Evolutionary conservation across 495 filamentous ascomycete species (phyloP), one percentile per base, ranked within the genome.

Genomic region (Hypoxylon intermedium): DNA sequence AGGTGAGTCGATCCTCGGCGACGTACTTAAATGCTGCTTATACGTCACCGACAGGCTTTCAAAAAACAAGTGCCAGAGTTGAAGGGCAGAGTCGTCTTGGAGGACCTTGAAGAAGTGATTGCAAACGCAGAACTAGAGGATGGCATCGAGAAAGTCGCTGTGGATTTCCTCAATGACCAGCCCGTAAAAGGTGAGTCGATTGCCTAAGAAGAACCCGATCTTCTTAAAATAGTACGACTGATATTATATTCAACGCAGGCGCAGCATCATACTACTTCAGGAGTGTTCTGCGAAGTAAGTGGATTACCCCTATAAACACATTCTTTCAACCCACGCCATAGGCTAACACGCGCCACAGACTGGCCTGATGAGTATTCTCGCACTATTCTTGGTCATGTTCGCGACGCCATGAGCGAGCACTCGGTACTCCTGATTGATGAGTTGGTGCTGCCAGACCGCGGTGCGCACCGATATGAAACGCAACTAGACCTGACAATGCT

Each of bases 81-180:
- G 0, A 55, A 70, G 0, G 81, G 78, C 0, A 68, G 68, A 12
- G 68, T 88, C 16, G 62, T 87, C 5, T 55, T 85, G 2, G 83
- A 88, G 52, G 85, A 89, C 52, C 67, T 81, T 0, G 69, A 77
- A 3, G 62, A 72, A 23, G 74, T 73, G 0, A 49, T 76, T 12
- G 65, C 56, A 4, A 48, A 50, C 1, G 72, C 75, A 0, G 45
- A 71, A 2, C 65, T 66, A 0, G 71, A 74, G n/a, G 62, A 73
- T 1, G 80, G 81, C 0, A 75, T 87, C n/a, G 72, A 80, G 48
- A 62, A 67, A 11, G 68, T 77, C 50, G 70, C 60, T 0, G 67
- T 83, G 21, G 72, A 85, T 64, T 84, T 87, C 67, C 85, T 79
- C 53, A 64, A 72, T 12, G 48, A 62, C 16, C 81, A 87, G 59